Percentiles rank a stretch among this genome's conserved stretches.
These are phyloP conservation scores for Globisporangium orthogonon DNA, from an alignment of 352 stramenopile species.

Conservation along the genomic window DNA sequence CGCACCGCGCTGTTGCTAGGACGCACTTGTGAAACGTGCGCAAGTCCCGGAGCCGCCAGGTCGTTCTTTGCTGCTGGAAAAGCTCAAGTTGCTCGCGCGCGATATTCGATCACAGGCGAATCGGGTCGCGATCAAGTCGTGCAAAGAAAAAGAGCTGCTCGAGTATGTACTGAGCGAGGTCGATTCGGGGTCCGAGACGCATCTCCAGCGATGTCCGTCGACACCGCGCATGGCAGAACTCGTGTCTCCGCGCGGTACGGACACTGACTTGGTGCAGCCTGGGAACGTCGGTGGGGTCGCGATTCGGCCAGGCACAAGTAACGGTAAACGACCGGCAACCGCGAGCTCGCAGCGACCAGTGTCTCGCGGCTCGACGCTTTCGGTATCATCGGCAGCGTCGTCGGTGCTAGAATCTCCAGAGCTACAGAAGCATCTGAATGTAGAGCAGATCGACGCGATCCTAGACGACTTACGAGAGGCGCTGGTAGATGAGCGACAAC, in stretches of 20 bases:
- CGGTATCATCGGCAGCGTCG: conserved; percentile 38
- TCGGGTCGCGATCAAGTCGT: conserved; percentile 16
- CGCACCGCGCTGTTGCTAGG: conserved; percentile 19
- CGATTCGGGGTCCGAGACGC: conserved; percentile 13
- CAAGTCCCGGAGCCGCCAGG: conserved; percentile 56
- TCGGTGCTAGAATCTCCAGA: conserved; percentile 51
- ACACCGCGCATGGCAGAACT: conserved; percentile 47
- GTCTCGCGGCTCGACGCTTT: conserved; percentile 62
- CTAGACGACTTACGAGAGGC: conserved; percentile 51
- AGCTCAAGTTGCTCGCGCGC: conserved; percentile 56
- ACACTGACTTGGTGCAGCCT: conserved; percentile 2
- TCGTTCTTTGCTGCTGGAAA: conserved; percentile 57
- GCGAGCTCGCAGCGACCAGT: conserved; percentile 43
- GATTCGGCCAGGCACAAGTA: conserved; percentile 51
- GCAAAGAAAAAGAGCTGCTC: conserved; percentile 49
- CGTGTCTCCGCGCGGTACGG: conserved; percentile 6
- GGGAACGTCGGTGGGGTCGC: conserved; percentile 7
- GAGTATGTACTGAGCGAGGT: conserved; percentile 43
- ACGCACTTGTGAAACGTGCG: conserved; percentile 42
- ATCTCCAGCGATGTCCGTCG: conserved; percentile 11
- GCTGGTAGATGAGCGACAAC: conserved; percentile 44
- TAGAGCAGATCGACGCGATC: conserved; percentile 74
- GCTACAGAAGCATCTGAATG: conserved; percentile 35
- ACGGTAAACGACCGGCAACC: conserved; percentile 27
- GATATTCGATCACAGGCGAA: conserved; percentile 21